Base-by-base conservation (phyloP, 2,329 filamentous ascomycete genomes). In the Diaporthe citrichinensis region DNA sequence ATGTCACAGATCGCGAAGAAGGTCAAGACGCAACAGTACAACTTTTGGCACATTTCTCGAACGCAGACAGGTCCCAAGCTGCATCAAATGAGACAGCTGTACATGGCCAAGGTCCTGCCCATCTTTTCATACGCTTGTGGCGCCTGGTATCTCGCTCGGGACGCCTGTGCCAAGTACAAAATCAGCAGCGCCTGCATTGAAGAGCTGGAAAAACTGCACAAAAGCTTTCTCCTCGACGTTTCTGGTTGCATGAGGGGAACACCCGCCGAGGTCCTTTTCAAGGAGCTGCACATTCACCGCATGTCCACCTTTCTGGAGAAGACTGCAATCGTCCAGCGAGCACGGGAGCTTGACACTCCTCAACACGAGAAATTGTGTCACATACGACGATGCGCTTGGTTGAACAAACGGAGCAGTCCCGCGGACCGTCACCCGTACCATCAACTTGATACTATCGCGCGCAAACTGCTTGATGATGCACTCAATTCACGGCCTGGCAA, bases 251-350 rank as follows among this genome's bases (percentile, higher is more conserved):
- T 59, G 31, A 2, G 4, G 34, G 10, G 34, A n/a, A 59, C 31
- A 59, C 3, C 8, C 57, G 4, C 20, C 14, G 57, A 59, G 15
- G 57, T 25, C 34, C 9, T 59, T 4, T 39, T 59, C 34, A 59
- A 59, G 34, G 57, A 59, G 57, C 57, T 59, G 20, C 57, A 59
- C 23, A 15, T 59, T 17, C 23, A 59, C 57, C 34, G 57, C 57
- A 4, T 59, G 57, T 59, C 34, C 57, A 59, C 8, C 57, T 59
- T 59, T 39, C 34, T 36, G 20, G 34, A 39, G 4, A 59, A 59
- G 34, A 59, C 23, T n/a, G 34, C 57, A 10, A 59, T 3, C 10
- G 20, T 20, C 34, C 57, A 59, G 34, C 57, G 57, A 15, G 57
- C 57, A 6, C 20, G 20, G 34, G 57, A 39, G 10, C 57, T 59